These are phyloP conservation scores for Globisporangium paddicum DNA, from an alignment of 352 stramenopile species.

Conservation along the genomic window DNA sequence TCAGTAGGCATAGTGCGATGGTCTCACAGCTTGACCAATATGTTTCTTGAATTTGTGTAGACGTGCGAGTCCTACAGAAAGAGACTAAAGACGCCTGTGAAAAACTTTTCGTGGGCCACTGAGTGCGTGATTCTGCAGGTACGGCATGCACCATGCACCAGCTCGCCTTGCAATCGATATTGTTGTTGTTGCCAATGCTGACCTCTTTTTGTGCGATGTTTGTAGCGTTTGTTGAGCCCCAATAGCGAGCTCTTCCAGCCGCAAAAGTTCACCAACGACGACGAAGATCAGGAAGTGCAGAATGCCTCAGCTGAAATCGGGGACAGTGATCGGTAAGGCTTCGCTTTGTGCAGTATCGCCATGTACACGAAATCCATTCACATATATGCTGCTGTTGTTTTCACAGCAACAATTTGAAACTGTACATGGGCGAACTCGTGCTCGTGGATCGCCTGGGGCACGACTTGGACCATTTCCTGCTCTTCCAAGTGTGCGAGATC, in stretches of 20 bases:
- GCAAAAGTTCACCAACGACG: conserved; percentile 16
- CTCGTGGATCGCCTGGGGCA: conserved; percentile 60
- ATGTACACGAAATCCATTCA: background rate
- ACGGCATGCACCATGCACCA: background rate
- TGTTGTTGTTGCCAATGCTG: background rate
- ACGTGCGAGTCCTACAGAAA: conserved; percentile 46
- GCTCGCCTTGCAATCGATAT: too few species aligned
- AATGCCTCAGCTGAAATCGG: conserved; percentile 49
- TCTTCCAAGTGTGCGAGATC: conserved; percentile 82
- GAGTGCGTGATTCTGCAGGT: conserved; percentile 83
- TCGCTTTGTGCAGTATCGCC: too few species aligned
- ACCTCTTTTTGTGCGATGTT: background rate
- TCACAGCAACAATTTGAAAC: conserved; percentile 38
- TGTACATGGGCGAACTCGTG: conserved; percentile 68
- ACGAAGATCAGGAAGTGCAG: conserved; percentile 11
- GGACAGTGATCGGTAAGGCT: conserved; percentile 53
- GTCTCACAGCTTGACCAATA: too few species aligned
- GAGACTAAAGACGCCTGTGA: conserved; percentile 34
- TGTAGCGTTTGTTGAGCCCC: conserved; percentile 44
- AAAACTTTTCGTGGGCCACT: conserved; percentile 75
- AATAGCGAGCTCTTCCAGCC: conserved; percentile 39
- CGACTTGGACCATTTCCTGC: conserved; percentile 60
- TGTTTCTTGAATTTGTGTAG: conserved; percentile 16
- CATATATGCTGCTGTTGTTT: background rate
- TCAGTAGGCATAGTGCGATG: background rate